phyloP scores from a whole-genome alignment of 257 asterid genomes.

The Plantago elongata region DNA sequence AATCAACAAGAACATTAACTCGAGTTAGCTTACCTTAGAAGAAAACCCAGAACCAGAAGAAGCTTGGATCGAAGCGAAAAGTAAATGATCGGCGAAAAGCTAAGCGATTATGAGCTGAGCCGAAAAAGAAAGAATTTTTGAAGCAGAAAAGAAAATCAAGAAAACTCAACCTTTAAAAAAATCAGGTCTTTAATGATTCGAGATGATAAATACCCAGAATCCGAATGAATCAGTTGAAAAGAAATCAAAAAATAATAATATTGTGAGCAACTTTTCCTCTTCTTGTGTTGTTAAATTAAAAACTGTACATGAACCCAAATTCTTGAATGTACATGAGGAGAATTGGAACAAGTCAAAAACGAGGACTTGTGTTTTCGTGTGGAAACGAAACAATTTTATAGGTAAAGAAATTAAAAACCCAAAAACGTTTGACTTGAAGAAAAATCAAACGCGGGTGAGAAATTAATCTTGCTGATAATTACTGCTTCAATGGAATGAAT shows the following conservation, averaged over 20 bases:
- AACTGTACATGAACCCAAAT: too few species aligned
- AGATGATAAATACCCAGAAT: constrained; percentile 22
- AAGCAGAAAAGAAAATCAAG: constrained; percentile 15
- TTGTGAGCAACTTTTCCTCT: too few species aligned
- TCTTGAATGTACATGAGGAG: background rate
- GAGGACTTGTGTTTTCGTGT: constrained; percentile 11
- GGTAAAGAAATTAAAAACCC: constrained; percentile 22
- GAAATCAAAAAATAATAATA: too few species aligned
- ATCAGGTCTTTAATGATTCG: constrained; percentile 20
- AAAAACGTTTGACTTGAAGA: constrained; percentile 46
- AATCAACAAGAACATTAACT: too few species aligned
- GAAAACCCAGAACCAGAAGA: constrained; percentile 31
- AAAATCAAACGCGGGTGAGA: constrained; percentile 43
- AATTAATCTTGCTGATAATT: background rate
- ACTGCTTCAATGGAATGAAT: constrained; percentile 24
- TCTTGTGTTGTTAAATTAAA: too few species aligned
- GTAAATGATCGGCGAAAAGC: constrained; percentile 18
- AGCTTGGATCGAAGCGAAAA: constrained; percentile 39
- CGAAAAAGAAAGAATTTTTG: constrained; percentile 19
- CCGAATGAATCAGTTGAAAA: background rate
- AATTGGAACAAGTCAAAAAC: constrained; percentile 31
- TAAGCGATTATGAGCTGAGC: constrained; percentile 21
- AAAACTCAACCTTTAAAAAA: constrained; percentile 11
- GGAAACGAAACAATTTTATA: background rate
- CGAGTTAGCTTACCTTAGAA: too few species aligned